Evolutionary conservation across 306 rosid species (phyloP).

Genomic region (Ormosia semicastrata): DNA sequence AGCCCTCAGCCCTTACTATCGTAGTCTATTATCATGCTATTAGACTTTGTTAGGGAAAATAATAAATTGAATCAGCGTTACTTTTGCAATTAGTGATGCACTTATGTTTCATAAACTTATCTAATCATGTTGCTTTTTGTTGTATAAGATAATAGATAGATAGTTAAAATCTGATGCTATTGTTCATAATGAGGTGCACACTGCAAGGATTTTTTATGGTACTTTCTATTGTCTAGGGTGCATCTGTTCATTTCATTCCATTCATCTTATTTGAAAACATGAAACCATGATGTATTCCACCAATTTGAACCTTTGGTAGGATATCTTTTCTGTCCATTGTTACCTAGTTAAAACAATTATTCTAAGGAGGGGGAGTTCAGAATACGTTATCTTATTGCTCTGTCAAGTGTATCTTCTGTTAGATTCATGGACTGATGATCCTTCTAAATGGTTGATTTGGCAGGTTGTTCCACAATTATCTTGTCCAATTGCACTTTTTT

Average conservation of each 20-base stretch:
- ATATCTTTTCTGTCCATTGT: conserved; percentile 6
- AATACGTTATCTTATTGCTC: conserved; percentile 4
- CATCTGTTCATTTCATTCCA: not conserved
- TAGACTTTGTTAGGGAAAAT: not conserved
- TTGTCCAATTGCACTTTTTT: conserved; percentile 79
- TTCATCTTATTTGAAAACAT: not conserved
- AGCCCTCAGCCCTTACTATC: not conserved
- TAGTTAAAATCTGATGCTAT: not conserved
- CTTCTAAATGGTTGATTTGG: conserved; percentile 25
- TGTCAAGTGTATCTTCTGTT: not conserved
- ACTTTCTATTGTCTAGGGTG: not conserved
- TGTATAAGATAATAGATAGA: not conserved
- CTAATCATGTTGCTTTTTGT: not conserved
- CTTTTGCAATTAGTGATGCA: not conserved
- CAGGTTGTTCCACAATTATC: conserved; percentile 88
- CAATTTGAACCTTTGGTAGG: conserved; percentile 8
- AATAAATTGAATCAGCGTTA: not conserved
- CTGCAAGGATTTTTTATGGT: not conserved
- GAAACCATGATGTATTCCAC: not conserved
- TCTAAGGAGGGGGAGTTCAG: conserved; percentile 7
- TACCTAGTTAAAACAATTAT: not conserved
- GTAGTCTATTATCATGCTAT: not conserved
- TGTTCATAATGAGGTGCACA: not conserved
- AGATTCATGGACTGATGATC: not conserved
- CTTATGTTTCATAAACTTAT: not conserved